Conservation (phyloP, 495 filamentous ascomycete genomes). For the Aspergillus avenaceus region DNA sequence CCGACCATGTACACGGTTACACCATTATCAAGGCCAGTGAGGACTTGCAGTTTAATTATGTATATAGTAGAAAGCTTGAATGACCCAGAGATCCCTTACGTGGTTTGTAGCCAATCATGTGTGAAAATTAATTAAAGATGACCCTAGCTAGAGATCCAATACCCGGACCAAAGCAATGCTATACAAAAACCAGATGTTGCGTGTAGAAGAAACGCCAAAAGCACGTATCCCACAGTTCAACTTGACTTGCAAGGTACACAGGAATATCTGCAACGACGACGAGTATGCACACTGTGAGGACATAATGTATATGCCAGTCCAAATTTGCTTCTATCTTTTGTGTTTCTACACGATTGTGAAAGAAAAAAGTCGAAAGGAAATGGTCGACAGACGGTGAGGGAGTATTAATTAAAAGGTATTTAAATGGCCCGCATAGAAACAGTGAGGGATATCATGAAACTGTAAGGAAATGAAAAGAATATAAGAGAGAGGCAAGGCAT, state of each 20-base stretch:
- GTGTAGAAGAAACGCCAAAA: too few relatives aligned
- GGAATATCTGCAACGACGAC: background rate
- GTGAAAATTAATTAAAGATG: too few relatives aligned
- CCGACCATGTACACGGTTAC: too few relatives aligned
- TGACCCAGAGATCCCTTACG: too few relatives aligned
- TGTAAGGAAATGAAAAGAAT: slow-evolving; percentile 12
- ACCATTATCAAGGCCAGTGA: too few relatives aligned
- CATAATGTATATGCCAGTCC: slow-evolving; percentile 8
- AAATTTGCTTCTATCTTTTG: slow-evolving; percentile 17
- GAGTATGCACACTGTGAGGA: background rate
- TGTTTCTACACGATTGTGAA: slow-evolving; percentile 16
- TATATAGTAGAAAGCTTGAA: too few relatives aligned
- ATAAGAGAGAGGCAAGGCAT: slow-evolving; percentile 12
- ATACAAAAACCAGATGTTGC: too few relatives aligned
- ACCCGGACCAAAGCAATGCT: too few relatives aligned
- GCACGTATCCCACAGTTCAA: background rate
- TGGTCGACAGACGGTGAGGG: slow-evolving; percentile 14
- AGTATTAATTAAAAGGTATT: slow-evolving; percentile 33
- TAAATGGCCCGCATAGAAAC: slow-evolving; percentile 27
- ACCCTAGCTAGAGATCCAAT: too few relatives aligned
- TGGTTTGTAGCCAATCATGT: too few relatives aligned
- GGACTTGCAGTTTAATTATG: too few relatives aligned
- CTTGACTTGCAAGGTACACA: background rate
- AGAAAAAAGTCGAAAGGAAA: slow-evolving; percentile 2
- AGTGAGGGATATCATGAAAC: slow-evolving; percentile 36